Percentiles rank a stretch among this genome's conserved stretches.
Conservation (phyloP, 2,329 filamentous ascomycete species). For the Pezicula radicicola region DNA sequence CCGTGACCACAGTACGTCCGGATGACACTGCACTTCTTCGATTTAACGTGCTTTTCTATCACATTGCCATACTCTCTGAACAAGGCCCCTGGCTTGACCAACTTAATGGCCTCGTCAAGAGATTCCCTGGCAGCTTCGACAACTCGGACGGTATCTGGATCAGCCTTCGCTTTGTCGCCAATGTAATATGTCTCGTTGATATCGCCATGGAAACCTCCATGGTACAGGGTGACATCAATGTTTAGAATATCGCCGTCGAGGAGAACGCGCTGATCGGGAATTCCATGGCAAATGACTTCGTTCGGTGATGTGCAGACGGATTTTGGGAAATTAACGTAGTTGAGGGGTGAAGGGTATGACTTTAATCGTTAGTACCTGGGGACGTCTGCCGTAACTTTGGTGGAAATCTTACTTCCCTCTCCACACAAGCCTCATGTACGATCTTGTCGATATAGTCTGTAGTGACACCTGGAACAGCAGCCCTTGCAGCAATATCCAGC, state of each 20-base stretch:
- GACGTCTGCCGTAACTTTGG: not conserved
- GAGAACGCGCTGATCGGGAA: constrained; percentile 84
- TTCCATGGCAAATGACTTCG: constrained; percentile 98
- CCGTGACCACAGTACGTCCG: constrained; percentile 96
- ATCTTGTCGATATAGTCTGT: constrained; percentile 95
- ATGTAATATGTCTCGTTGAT: constrained; percentile 99
- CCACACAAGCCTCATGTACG: constrained; percentile 91
- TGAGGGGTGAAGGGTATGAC: constrained; percentile 92
- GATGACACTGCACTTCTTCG: constrained; percentile 81
- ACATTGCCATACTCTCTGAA: constrained; percentile 92
- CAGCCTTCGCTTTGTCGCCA: constrained; percentile 78
- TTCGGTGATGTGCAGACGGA: constrained; percentile 96
- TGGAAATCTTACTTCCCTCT: constrained; percentile 72
- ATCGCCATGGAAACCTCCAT: constrained; percentile 93
- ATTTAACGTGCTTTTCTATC: constrained; percentile 94
- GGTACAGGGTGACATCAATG: constrained; percentile 92
- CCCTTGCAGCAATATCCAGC: constrained; percentile 84
- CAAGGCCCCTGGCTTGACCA: constrained; percentile 88
- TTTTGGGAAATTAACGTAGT: constrained; percentile 96
- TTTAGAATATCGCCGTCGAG: constrained; percentile 95
- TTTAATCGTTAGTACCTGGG: constrained; percentile 34
- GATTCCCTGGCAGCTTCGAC: constrained; percentile 89
- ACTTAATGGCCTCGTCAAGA: constrained; percentile 83
- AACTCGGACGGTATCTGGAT: constrained; percentile 84
- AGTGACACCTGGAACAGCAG: constrained; percentile 83